phyloP scores from a whole-genome alignment of 139 green algal species.

The Yamagishiella unicocca region DNA sequence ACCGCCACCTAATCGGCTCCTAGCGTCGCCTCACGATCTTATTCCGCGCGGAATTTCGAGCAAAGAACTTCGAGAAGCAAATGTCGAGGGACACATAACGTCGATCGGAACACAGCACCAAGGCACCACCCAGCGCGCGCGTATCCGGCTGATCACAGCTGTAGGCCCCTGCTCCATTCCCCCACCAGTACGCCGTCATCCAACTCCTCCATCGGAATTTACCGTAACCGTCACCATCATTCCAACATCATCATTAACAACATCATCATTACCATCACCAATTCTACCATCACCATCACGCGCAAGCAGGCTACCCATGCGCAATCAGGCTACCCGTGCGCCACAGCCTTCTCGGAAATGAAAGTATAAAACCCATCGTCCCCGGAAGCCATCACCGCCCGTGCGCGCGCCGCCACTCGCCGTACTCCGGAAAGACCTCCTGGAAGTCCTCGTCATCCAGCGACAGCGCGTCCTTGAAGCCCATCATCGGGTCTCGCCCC shows the following conservation, averaged over 20 bases:
- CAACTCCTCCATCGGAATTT: not conserved
- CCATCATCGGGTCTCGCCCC: not conserved
- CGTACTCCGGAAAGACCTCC: constrained; percentile 31
- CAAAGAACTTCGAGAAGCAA: too few species aligned
- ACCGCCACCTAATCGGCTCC: too few species aligned
- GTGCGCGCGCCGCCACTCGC: not conserved
- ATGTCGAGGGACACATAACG: too few species aligned
- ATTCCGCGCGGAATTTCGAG: too few species aligned
- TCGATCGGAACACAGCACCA: too few species aligned
- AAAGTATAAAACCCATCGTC: not conserved
- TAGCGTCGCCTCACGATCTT: too few species aligned
- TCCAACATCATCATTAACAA: not conserved
- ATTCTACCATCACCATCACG: not conserved
- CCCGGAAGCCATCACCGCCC: not conserved
- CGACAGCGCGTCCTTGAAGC: constrained; percentile 36
- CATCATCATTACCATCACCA: not conserved
- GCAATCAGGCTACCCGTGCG: not conserved
- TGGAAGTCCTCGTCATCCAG: not conserved
- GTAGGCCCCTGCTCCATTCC: too few species aligned
- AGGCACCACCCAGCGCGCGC: too few species aligned
- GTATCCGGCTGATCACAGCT: too few species aligned
- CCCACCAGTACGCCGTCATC: too few species aligned
- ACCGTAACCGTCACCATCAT: not conserved
- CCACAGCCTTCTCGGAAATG: not conserved
- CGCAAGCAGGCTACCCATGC: not conserved